Base-by-base conservation (phyloP, 768 basidiomycete genomes). In the Suillus luteus region DNA sequence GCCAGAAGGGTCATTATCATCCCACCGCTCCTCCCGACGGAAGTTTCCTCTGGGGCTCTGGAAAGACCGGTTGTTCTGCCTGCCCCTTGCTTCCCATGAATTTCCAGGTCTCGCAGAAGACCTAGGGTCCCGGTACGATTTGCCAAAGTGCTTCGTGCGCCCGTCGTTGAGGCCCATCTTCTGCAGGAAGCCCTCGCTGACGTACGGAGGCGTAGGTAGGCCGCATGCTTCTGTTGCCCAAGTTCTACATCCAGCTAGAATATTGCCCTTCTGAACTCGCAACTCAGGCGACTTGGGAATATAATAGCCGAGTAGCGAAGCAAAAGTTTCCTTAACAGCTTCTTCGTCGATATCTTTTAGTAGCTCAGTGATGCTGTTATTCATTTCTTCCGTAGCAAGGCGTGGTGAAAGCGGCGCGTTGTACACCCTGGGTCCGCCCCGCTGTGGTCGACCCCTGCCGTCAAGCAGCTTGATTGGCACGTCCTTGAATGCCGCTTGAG, bases 221-320 rank as follows among this genome's bases (percentile, higher is more conserved):
- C 89, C 89, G 40, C 81, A 79, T 2, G 82, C 85, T 43, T 83
- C 81, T 1, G 77, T 77, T 0, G 87, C 74, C 91, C 92, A 93
- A 41, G 80, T 76, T 73, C 85, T 83, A 60, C 86, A 76, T 17
- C 87, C 88, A 44, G 84, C 76, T 11, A 90, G 65, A 60, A 91
- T 73, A 43, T 76, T 79, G 8, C 72, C 67, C 60, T 78, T 77
- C 48, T 75, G 71, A 2, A 81, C 68, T 35, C 85, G 79, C 55
- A 93, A 69, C 49, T 86, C 80, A 7, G 72, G 72, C 1, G 77
- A 62, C 65, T 85, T 83, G 49, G 82, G 74, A 41, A 86, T 68
- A 76, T 93, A 93, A 78, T 87, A 93, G 1, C 93, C 93, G 22
- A 94, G 75, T 61, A 89, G 73, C 15, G 88, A 85, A 24, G 84